These are phyloP conservation scores for Solanum corneliomulleri DNA, from an alignment of 257 asterid genomes.

Conservation along the genomic window DNA sequence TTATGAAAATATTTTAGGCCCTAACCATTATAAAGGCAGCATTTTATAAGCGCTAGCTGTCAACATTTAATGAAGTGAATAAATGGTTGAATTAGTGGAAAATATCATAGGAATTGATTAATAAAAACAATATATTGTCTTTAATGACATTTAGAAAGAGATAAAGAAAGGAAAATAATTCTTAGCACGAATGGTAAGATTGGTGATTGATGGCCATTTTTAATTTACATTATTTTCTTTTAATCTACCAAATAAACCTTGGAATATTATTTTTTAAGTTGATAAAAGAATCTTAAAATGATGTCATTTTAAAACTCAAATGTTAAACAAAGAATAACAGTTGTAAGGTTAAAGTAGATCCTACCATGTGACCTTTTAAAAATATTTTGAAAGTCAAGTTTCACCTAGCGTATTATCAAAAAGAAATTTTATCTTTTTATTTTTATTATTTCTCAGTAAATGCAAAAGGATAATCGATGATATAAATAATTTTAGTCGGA, in stretches of 20 bases:
- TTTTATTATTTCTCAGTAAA: too few species aligned
- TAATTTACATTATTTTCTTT: not conserved
- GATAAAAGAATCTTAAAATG: not conserved
- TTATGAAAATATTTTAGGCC: not conserved
- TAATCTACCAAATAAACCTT: not conserved
- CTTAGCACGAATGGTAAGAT: too few species aligned
- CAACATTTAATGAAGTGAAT: not conserved
- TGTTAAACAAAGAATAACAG: not conserved
- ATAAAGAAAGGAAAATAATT: not conserved
- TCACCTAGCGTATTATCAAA: too few species aligned
- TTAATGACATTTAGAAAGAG: not conserved
- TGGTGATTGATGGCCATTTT: not conserved
- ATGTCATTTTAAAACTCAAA: not conserved
- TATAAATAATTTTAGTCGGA: too few species aligned
- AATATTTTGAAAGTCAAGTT: not conserved
- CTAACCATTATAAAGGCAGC: not conserved
- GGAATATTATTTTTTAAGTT: not conserved
- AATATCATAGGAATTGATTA: not conserved
- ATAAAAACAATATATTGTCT: not conserved
- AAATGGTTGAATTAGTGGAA: too few species aligned
- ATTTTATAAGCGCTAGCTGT: not conserved
- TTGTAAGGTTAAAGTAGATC: not conserved
- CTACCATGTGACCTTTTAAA: not conserved
- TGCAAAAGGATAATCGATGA: too few species aligned
- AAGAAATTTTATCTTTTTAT: too few species aligned